Base-by-base conservation (phyloP, 495 filamentous ascomycete species). In the Neurospora africana region DNA sequence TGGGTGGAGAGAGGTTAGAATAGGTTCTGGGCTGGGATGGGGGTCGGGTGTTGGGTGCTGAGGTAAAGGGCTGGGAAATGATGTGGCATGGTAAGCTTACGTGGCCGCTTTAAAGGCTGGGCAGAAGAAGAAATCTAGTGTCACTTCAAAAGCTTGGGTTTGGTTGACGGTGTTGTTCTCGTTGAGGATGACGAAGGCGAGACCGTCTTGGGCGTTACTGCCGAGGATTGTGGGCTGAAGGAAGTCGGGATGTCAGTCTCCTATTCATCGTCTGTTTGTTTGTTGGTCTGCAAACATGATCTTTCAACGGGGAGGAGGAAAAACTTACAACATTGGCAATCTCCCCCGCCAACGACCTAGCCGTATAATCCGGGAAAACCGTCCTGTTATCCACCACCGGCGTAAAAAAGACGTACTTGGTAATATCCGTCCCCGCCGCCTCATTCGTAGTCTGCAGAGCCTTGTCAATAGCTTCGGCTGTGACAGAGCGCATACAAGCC, bases 341-440 rank as follows among this genome's bases (percentile, higher is more conserved):
- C 41, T 75, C 13, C 21, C 73, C 71, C 7, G 43, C 37, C 37
- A 53, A 17, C 3, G 70, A 71, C 17, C n/a, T 58, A 5, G 38
- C 72, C 2, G 36, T 38, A 39, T 87, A 87, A 70, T 87, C 76
- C 15, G 71, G 72, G 73, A 88, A 88, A 4, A 87, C 84, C 6
- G 75, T 78, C 11, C 5, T 10, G 30, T 71, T 69, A 37, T 78
- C 74, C 4, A 78, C 68, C 35, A 71, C 65, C 10, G 76, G 72
- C 5, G 68, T 67, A 27, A 79, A 80, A 10, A 80, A 83, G 30
- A 77, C 44, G 35, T 78, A 76, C 41, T 78, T 79, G 27, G n/a
- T 19, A 13, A 44, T 41, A 17, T 33, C 17, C 44, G 71, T 77
- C 21, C 47, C 47, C 10, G 75, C 75, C 23, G 77, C 79, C 35